These are phyloP conservation scores for Solanum phureja DNA, from an alignment of 257 asterid species.

Conservation along the genomic window DNA sequence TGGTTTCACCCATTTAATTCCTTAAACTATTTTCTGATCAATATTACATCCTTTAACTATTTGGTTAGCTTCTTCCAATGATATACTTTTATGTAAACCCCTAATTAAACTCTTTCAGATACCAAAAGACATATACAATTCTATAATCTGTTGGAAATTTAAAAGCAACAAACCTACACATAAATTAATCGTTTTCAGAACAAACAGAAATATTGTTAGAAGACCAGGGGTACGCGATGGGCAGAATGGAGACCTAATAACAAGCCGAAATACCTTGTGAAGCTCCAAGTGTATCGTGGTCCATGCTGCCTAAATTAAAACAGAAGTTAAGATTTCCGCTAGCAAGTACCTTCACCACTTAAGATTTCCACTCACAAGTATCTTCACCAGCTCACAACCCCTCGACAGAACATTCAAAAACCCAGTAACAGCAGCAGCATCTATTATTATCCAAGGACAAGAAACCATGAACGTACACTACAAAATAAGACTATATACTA, in stretches of 20 bases:
- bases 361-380: neutral
- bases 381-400: neutral
- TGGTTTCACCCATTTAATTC: no score
- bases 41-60: neutral
- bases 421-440: neutral
- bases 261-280: neutral
- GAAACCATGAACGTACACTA: neutral
- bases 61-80: neutral
- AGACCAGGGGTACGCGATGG: neutral
- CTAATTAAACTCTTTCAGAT: neutral
- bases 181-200: neutral
- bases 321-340: neutral
- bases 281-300: neutral
- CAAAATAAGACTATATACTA: neutral
- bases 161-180: neutral
- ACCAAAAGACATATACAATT: neutral
- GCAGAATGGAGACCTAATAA: neutral
- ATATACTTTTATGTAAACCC: neutral
- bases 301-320: neutral
- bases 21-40: neutral
- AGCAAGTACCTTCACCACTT: neutral
- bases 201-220: neutral
- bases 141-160: neutral
- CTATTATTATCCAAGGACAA: neutral
- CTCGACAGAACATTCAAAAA: neutral